Conservation (phyloP, 2,329 filamentous ascomycete genomes). For the Paecilomyces niveus region DNA sequence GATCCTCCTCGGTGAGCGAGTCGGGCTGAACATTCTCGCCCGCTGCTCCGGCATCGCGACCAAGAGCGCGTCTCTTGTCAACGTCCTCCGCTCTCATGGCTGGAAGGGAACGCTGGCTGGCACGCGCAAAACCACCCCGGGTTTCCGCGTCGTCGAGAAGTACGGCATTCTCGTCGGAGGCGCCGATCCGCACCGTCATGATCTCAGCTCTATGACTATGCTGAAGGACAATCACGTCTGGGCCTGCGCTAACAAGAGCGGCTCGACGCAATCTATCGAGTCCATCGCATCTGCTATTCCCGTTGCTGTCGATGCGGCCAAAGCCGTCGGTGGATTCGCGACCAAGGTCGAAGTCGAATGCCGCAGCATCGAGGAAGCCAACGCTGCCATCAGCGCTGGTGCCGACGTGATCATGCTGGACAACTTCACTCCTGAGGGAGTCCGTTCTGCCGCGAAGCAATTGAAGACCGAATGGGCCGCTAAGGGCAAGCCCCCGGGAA, state of each 20-base stretch:
- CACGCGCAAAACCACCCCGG: slow-evolving; percentile 93
- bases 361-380: slow-evolving; percentile 76
- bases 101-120: slow-evolving; percentile 83
- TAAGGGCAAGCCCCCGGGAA: slow-evolving; percentile 54
- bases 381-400: slow-evolving; percentile 83
- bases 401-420: slow-evolving; percentile 97
- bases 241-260: slow-evolving; percentile 57
- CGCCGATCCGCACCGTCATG: slow-evolving; percentile 84
- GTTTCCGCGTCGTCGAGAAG: slow-evolving; percentile 92
- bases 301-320: slow-evolving; percentile 75
- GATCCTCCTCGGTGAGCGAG: slow-evolving; percentile 83
- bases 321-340: slow-evolving; percentile 76
- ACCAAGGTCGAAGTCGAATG: slow-evolving; percentile 97
- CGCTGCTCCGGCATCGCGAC: slow-evolving; percentile 88
- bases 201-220: slow-evolving; percentile 94
- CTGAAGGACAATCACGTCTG: slow-evolving; percentile 98
- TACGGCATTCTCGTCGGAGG: slow-evolving; percentile 96
- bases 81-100: slow-evolving; percentile 53
- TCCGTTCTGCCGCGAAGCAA: slow-evolving; percentile 64
- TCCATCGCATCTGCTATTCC: slow-evolving; percentile 60
- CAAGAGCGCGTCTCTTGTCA: slow-evolving; percentile 42
- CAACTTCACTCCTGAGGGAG: slow-evolving; percentile 78
- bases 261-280: slow-evolving; percentile 12
- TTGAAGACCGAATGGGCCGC: slow-evolving; percentile 74
- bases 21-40: slow-evolving; percentile 83